Conservation (phyloP, 768 basidiomycete genomes). For the Naganishia onofrii region DNA sequence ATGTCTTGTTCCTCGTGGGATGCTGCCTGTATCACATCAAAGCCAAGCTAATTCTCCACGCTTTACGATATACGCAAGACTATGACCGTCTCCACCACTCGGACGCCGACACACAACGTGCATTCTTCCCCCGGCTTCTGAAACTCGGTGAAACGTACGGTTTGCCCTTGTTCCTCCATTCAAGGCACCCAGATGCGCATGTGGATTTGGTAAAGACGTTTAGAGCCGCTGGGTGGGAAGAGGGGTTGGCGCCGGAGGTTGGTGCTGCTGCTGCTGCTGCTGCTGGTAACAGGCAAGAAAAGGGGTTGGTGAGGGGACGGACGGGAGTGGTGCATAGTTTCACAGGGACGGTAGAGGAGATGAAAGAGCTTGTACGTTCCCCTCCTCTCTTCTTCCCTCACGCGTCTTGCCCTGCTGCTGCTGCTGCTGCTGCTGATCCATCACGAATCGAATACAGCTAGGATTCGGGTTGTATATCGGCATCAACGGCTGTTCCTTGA, state of each 20-base stretch:
- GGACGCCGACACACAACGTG: slow-evolving; percentile 61
- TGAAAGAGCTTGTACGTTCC: slow-evolving; percentile 64
- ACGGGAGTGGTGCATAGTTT: slow-evolving; percentile 78
- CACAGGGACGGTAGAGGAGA: slow-evolving; percentile 67
- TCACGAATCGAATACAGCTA: slow-evolving; percentile 57
- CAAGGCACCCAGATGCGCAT: slow-evolving; percentile 65
- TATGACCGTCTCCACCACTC: slow-evolving; percentile 74
- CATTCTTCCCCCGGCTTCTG: slow-evolving; percentile 67
- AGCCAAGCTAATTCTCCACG: too few species aligned
- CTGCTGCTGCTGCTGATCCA: neutral
- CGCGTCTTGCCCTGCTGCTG: neutral
- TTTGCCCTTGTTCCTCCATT: slow-evolving; percentile 78
- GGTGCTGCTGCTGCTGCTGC: too few species aligned
- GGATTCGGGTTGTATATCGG: slow-evolving; percentile 71
- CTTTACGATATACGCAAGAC: slow-evolving; percentile 60
- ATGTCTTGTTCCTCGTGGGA: too few species aligned
- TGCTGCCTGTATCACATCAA: too few species aligned
- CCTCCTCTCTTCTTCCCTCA: too few species aligned
- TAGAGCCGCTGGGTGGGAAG: slow-evolving; percentile 64
- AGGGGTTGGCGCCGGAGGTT: slow-evolving; percentile 55
- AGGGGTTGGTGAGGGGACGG: slow-evolving; percentile 55
- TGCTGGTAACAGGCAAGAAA: too few species aligned
- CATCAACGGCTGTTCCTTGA: slow-evolving; percentile 74
- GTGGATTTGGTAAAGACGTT: slow-evolving; percentile 66
- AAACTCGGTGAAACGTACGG: slow-evolving; percentile 66